Conservation (phyloP, 495 filamentous ascomycete species). For the Penicillium arizonense region DNA sequence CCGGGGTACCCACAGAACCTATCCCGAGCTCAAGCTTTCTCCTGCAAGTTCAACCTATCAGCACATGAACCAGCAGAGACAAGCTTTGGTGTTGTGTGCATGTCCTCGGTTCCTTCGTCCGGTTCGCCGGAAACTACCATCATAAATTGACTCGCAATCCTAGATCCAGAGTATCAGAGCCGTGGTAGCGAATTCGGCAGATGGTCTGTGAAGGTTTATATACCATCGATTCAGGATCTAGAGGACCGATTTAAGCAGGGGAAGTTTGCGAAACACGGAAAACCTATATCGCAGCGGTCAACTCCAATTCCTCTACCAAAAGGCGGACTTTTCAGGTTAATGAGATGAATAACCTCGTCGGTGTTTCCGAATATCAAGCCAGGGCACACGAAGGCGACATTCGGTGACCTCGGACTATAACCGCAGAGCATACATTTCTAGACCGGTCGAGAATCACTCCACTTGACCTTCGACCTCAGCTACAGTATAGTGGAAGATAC, state of each 20-base stretch:
- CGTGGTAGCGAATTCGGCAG: constrained; percentile 2
- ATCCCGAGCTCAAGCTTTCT: background rate
- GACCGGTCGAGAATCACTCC: background rate
- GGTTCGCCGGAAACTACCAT: constrained; percentile 22
- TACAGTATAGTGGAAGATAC: background rate
- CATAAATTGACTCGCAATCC: constrained; percentile 8
- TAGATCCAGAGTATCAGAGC: constrained; percentile 4
- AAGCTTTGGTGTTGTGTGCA: constrained; percentile 1
- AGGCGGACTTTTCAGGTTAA: no score
- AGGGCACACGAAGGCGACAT: background rate
- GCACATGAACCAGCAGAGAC: background rate
- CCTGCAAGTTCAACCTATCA: constrained; percentile 3
- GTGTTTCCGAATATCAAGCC: background rate
- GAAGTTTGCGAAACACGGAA: no score
- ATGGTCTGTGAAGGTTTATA: background rate
- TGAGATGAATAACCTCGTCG: no score
- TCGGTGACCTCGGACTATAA: constrained; percentile 1
- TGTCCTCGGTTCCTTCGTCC: constrained; percentile 18
- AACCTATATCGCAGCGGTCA: no score
- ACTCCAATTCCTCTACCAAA: no score
- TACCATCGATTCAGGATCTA: no score
- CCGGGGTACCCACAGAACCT: background rate
- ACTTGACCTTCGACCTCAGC: no score
- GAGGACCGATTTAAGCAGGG: no score
- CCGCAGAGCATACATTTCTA: background rate